Evolutionary conservation across 164 flowering plant genomes (phyloP).

Genomic region (Cinnamomum chago): DNA sequence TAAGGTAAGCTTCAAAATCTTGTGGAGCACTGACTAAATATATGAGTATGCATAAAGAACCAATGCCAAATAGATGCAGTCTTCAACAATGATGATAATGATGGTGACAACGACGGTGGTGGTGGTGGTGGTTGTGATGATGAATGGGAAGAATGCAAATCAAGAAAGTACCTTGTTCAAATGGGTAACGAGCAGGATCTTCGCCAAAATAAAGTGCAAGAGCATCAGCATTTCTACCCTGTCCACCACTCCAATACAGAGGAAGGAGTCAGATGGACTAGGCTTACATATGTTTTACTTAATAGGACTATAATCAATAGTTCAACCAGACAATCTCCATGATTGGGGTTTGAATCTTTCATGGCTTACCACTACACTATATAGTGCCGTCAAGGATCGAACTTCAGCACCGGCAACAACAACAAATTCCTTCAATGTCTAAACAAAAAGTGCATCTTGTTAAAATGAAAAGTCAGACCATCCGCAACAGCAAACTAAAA

Average conservation of each 20-base stretch:
- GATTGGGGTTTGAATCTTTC: constrained; percentile 3
- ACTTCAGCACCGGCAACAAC: constrained; percentile 74
- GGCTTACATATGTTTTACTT: neutral
- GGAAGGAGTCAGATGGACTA: constrained; percentile 7
- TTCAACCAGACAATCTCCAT: neutral
- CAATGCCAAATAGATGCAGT: neutral
- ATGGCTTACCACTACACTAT: constrained; percentile 75
- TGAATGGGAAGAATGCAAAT: neutral
- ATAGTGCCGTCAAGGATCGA: constrained; percentile 57
- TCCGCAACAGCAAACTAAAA: neutral
- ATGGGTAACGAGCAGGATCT: constrained; percentile 94
- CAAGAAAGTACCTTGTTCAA: constrained; percentile 77
- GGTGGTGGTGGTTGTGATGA: too few relatives aligned
- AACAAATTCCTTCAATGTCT: constrained; percentile 85
- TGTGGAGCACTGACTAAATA: neutral
- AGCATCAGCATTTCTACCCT: constrained; percentile 99
- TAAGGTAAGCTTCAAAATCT: neutral
- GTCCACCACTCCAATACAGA: constrained; percentile 23
- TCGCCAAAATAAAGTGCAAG: constrained; percentile 90
- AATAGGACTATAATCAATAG: neutral
- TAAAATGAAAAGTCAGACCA: neutral
- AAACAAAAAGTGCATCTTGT: constrained; percentile 13
- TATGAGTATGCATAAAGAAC: neutral
- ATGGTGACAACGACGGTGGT: too few relatives aligned
- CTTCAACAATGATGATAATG: neutral